phyloP scores from a whole-genome alignment of 257 asterid genomes.

The Solanum habrochaites region DNA sequence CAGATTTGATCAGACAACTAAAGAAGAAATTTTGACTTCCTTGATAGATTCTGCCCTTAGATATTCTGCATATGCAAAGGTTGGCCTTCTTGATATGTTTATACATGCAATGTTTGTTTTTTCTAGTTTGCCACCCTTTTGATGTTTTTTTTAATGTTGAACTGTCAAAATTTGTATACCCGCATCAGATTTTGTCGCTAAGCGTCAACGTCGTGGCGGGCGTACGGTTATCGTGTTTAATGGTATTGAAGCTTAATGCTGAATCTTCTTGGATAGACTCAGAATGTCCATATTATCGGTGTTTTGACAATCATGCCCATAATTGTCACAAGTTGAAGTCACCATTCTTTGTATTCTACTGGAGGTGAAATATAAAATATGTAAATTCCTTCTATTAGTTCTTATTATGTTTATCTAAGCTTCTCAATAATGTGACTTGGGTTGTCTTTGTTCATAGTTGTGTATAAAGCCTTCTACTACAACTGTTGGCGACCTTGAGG shows the following conservation, averaged over 20 bases:
- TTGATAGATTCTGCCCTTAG: constrained; percentile 38
- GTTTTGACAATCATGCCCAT: constrained; percentile 12
- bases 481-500: constrained; percentile 21
- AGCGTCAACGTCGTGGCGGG: constrained; percentile 66
- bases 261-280: constrained; percentile 52
- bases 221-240: constrained; percentile 31
- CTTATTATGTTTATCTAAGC: neutral
- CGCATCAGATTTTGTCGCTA: constrained; percentile 61
- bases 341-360: constrained; percentile 57
- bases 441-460: constrained; percentile 23
- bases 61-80: constrained; percentile 72
- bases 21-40: constrained; percentile 48
- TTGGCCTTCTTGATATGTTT: constrained; percentile 13
- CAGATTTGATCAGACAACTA: constrained; percentile 62
- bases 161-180: constrained; percentile 25
- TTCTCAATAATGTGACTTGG: neutral
- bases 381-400: neutral
- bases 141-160: too few species aligned
- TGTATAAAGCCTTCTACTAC: constrained; percentile 29
- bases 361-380: constrained; percentile 40
- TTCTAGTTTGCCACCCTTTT: neutral
- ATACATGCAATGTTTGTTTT: constrained; percentile 1
- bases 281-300: constrained; percentile 24
- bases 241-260: constrained; percentile 43
- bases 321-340: constrained; percentile 55